Conservation (phyloP, 2,329 filamentous ascomycete genomes). For the Escovopsis weberi region DNA sequence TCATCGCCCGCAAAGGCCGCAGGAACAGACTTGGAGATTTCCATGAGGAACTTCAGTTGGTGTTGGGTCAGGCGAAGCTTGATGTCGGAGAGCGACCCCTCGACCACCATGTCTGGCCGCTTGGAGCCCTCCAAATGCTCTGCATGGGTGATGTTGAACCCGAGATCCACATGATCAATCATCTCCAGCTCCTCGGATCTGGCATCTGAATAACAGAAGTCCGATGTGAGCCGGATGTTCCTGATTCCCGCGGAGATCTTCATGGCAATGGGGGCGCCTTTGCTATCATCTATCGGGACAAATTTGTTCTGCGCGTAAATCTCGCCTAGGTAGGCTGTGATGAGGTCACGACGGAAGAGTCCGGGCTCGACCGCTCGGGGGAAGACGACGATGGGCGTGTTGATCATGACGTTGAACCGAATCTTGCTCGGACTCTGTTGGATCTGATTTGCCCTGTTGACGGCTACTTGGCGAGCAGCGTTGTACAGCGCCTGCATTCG, state of each 20-base stretch:
- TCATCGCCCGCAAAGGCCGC: conserved; percentile 59
- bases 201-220: conserved; percentile 64
- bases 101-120: conserved; percentile 80
- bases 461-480: conserved; percentile 83
- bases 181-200: conserved; percentile 79
- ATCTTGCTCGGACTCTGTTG: conserved; percentile 83
- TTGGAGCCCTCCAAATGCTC: conserved; percentile 68
- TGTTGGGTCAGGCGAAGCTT: conserved; percentile 82
- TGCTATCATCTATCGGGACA: conserved; percentile 63
- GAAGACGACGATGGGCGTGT: conserved; percentile 92
- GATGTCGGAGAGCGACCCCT: conserved; percentile 84
- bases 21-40: conserved; percentile 76
- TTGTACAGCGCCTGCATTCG: conserved; percentile 99
- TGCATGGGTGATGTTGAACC: conserved; percentile 81
- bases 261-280: conserved; percentile 64
- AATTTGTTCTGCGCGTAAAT: conserved; percentile 97
- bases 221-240: conserved; percentile 80
- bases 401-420: conserved; percentile 86
- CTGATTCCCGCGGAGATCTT: conserved; percentile 82
- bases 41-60: conserved; percentile 78
- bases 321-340: conserved; percentile 90
- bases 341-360: conserved; percentile 57
- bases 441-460: conserved; percentile 83
- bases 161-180: conserved; percentile 91
- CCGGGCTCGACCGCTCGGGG: conserved; percentile 62